These are phyloP conservation scores for Ziziphus jujuba DNA, from an alignment of 306 rosid species.

Conservation along the genomic window DNA sequence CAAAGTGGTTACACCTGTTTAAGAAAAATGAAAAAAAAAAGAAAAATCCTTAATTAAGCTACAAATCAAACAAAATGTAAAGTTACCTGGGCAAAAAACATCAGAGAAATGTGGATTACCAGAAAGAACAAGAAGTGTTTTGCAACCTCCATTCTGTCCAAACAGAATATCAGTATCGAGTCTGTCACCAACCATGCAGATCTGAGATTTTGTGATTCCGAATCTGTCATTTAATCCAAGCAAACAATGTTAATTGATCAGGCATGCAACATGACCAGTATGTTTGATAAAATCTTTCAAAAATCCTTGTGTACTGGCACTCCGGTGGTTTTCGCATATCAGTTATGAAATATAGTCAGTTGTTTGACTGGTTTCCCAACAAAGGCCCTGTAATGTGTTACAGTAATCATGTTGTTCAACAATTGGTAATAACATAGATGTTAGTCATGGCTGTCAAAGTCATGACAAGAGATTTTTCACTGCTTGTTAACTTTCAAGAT, in stretches of 20 bases:
- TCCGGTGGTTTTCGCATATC: not conserved
- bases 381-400: not conserved
- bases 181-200: slow-evolving; percentile 99
- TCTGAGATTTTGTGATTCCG: slow-evolving; percentile 85
- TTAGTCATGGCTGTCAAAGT: not conserved
- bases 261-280: not conserved
- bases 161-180: slow-evolving; percentile 91
- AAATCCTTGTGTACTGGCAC: not conserved
- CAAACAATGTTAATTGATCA: not conserved
- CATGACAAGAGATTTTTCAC: not conserved
- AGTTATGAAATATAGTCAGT: not conserved
- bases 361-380: not conserved
- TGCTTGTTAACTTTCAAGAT: not conserved
- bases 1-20: slow-evolving; percentile 64
- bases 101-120: slow-evolving; percentile 29
- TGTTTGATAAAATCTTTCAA: slow-evolving; percentile 9
- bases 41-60: not conserved
- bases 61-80: not conserved
- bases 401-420: not conserved
- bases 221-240: slow-evolving; percentile 50
- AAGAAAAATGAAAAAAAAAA: not conserved
- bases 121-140: slow-evolving; percentile 92
- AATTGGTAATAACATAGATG: not conserved
- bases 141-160: slow-evolving; percentile 98
- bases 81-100: not conserved